phyloP scores from a whole-genome alignment of 164 flowering plant genomes.

The Chloranthus sessilifolius region DNA sequence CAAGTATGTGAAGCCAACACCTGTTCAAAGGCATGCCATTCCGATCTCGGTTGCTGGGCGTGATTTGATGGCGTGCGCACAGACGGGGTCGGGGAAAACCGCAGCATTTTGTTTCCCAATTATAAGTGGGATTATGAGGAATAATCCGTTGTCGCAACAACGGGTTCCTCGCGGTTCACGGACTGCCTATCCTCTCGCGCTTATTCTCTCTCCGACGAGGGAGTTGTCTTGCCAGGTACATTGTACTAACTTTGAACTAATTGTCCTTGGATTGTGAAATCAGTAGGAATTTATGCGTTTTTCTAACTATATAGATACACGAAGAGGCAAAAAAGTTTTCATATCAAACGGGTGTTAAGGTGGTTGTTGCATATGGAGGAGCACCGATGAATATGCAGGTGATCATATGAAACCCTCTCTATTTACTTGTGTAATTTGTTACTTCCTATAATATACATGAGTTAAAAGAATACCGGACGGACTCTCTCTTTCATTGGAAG shows the following conservation, averaged over 20 bases:
- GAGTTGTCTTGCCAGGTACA: slow-evolving; percentile 57
- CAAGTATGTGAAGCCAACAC: slow-evolving; percentile 55
- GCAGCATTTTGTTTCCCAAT: slow-evolving; percentile 67
- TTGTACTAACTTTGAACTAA: background rate
- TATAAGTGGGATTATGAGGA: slow-evolving; percentile 38
- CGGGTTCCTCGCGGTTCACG: slow-evolving; percentile 8
- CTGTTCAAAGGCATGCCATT: slow-evolving; percentile 55
- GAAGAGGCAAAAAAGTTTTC: slow-evolving; percentile 65
- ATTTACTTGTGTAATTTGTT: too few relatives aligned
- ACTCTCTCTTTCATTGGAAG: too few relatives aligned
- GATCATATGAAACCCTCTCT: too few relatives aligned
- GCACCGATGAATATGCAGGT: slow-evolving; percentile 54
- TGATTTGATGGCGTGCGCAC: slow-evolving; percentile 69
- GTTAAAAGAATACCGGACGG: too few relatives aligned
- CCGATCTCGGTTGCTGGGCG: slow-evolving; percentile 56
- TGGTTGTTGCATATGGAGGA: slow-evolving; percentile 62
- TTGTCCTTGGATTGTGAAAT: too few relatives aligned
- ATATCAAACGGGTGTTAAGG: slow-evolving; percentile 49
- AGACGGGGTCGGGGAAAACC: slow-evolving; percentile 68
- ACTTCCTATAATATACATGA: too few relatives aligned
- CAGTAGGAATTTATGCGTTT: background rate
- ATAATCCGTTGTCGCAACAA: background rate
- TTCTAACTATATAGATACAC: slow-evolving; percentile 30
- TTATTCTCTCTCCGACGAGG: slow-evolving; percentile 55
- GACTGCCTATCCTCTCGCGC: slow-evolving; percentile 38